Evolutionary conservation across 208 protist genomes (phyloP), one percentile per base, ranked within the genome.

Genomic region (Leishmania guyanensis): DNA sequence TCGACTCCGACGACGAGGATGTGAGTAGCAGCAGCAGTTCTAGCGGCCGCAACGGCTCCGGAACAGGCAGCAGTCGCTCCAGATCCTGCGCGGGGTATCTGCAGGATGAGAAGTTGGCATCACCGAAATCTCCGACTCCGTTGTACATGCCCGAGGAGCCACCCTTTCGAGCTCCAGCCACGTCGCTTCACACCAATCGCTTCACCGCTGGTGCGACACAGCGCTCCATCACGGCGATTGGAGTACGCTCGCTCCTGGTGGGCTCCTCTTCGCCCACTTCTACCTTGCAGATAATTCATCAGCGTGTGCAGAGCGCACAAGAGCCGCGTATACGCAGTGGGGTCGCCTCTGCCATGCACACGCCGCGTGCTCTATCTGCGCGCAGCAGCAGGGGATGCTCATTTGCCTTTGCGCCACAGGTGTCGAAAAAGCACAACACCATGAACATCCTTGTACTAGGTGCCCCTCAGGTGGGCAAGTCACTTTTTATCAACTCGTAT

Each of bases 381-480:
- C 79, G 46, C 51, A 84, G 85, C 56, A 83, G 82, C 50, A 75
- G 73, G 51, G 74, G 83, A n/a, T 79, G 82, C 46, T 89, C 81
- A 33, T 78, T 83, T 56, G 80, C 71, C 6, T 89, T 86, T 68
- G 50, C 80, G 0, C 56, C 81, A 9, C 79, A 80, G 50, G 64
- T 77, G 14, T 75, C 73, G 58, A 72, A 81, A 20, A 33, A 70
- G 76, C 60, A 48, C 53, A 9, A 66, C 50, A 90, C 84, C 10
- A 92, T 93, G 89, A 91, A 92, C 84, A 82, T 97, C 16, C 86
- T 97, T n/a, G 88, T 97, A 14, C 50, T 97, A 62, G 94, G 94
- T 8, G 84, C 86, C 2, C 94, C 91, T 64, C 92, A 95, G 80
- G 91, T 92, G 66, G 94, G 94, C 29, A 97, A 97, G 70, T 95